A percentile compares a stretch with the other conserved stretches of the same genome.
Conservation (phyloP, 371 early-diverging fungal genomes). For the Smittium culicis region DNA sequence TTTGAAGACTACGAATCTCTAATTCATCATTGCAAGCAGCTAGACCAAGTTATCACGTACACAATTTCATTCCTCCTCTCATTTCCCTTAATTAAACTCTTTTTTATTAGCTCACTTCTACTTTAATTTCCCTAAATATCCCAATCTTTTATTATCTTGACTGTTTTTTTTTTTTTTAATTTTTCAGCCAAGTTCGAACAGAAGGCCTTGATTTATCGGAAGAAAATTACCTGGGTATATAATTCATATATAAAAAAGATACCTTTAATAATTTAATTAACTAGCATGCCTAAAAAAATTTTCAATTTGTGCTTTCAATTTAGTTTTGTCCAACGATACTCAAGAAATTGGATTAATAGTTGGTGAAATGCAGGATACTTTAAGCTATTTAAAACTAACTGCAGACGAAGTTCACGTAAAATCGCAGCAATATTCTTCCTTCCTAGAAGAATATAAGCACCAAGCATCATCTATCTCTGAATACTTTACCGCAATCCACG, state of each 20-base stretch:
- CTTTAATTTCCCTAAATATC: too few species aligned
- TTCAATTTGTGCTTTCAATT: not conserved
- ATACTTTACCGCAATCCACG: too few species aligned
- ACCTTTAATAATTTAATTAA: not conserved
- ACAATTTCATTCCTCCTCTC: too few species aligned
- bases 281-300: not conserved
- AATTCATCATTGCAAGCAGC: not conserved
- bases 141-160: too few species aligned
- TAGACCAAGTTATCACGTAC: not conserved
- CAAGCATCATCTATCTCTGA: not conserved
- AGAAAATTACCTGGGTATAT: too few species aligned
- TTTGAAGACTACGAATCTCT: slow-evolving; percentile 1
- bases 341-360: slow-evolving; percentile 5
- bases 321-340: slow-evolving; percentile 3
- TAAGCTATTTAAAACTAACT: not conserved
- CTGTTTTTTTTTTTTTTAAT: too few species aligned
- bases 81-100: too few species aligned
- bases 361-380: slow-evolving; percentile 6
- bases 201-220: too few species aligned
- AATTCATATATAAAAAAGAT: too few species aligned
- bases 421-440: slow-evolving; percentile 1
- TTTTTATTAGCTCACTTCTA: too few species aligned
- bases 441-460: not conserved
- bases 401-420: slow-evolving; percentile 3
- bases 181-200: too few species aligned